Percentiles rank a stretch among this genome's conserved stretches.
Evolutionary conservation across 768 basidiomycete species (phyloP).

Genomic region (Russula foetens): DNA sequence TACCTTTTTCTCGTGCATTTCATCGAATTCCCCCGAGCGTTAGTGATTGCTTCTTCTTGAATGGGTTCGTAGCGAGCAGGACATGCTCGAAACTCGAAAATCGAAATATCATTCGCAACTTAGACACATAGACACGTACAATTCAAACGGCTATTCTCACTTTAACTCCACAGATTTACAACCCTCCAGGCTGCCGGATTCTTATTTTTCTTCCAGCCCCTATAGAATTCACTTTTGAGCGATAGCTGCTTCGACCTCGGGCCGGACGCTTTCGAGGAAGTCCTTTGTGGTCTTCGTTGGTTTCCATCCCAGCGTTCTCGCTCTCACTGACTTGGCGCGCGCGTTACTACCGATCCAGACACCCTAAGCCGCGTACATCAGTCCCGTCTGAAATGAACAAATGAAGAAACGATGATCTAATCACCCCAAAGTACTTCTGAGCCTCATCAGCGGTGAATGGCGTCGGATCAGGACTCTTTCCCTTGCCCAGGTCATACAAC

Average conservation of each 20-base stretch:
- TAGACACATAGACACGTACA: background rate
- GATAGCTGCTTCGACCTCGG: constrained; percentile 33
- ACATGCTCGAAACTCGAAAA: too few relatives aligned
- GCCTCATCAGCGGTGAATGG: constrained; percentile 37
- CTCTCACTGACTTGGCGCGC: constrained; percentile 36
- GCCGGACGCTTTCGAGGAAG: constrained; percentile 40
- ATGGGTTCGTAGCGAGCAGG: too few relatives aligned
- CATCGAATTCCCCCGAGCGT: too few relatives aligned
- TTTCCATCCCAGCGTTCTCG: constrained; percentile 43
- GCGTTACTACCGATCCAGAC: constrained; percentile 29
- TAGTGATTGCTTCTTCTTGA: too few relatives aligned
- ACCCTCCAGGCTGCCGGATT: too few relatives aligned
- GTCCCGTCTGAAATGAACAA: background rate
- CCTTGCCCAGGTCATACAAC: constrained; percentile 27
- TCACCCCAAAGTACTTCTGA: constrained; percentile 30
- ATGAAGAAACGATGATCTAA: background rate
- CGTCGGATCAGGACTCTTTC: constrained; percentile 33
- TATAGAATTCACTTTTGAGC: background rate
- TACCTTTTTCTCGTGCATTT: too few relatives aligned
- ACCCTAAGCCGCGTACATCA: constrained; percentile 11
- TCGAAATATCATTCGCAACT: too few relatives aligned
- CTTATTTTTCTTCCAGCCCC: background rate
- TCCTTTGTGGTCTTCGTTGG: constrained; percentile 41
- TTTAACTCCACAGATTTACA: background rate
- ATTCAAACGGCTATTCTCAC: background rate